Base-by-base conservation (phyloP, 2,329 filamentous ascomycete genomes). In the Graphilbum fragrans region DNA sequence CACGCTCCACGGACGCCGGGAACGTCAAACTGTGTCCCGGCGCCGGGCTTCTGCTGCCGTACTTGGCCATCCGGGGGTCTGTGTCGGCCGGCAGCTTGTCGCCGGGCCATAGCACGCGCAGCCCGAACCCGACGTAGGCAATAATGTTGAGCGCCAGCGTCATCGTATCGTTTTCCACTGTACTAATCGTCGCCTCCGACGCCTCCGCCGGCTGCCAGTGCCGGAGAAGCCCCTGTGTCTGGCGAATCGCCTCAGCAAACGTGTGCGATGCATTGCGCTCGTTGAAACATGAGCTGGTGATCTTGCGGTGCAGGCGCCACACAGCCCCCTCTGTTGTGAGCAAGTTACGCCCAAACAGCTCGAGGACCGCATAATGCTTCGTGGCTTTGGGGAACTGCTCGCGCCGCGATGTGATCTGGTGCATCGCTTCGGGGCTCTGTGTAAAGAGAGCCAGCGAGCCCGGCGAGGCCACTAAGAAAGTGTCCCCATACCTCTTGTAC, bases 271-370 rank as follows among this genome's bases (percentile, higher is more conserved):
- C 80, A 56, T 86, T 88, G 60, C 72, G 77, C 62, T 90, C 84
- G 43, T 80, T 85, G 58, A 90, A 88, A 4, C 75, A 75, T 1
- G 82, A 76, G 22, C 78, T 74, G 1, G 77, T 81, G 35, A 79
- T 70, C 59, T 82, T 86, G 46, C 83, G 73, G 56, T 90, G 83
- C 58, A 74, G 69, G 25, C 77, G 77, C 84, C 82, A 90, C 22
- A 71, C 59, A 1, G 64, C 55, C 1, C 82, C 82, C 56, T 88
- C 83, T 2, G 79, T 77, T 0, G 75, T 76, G 19, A 88, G 60
- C 2, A 88, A 70, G 54, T 85, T 90, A 42, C 75, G 68, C 29
- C 84, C 83, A 54, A 81, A 88, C 19, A 82, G 62, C 37, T 77
- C 68, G 23, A 84, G 61, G 14, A 73, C 63, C 17, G 56, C 57